Percentiles rank a stretch among this genome's conserved stretches.
Conservation (phyloP, 2,329 filamentous ascomycete species). For the Monilinia fructigena region DNA sequence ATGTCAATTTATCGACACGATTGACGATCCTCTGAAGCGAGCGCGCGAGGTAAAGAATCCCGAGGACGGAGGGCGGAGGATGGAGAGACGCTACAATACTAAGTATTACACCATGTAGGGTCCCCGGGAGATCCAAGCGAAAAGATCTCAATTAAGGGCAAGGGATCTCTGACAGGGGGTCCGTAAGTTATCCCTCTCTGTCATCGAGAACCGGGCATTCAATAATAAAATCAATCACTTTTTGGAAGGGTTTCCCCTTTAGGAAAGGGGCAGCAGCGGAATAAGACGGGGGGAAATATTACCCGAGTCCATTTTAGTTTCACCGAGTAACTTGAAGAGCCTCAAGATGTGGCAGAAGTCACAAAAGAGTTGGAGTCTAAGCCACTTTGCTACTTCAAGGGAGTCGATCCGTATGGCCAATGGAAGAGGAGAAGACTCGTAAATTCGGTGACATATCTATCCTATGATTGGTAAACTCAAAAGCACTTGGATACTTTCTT, state of each 20-base stretch:
- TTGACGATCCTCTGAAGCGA: not conserved
- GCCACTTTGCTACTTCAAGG: not conserved
- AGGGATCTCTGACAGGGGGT: not conserved
- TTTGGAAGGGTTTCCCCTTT: too few relatives aligned
- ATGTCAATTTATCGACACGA: not conserved
- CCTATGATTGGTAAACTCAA: not conserved
- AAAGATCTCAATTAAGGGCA: not conserved
- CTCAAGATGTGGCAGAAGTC: not conserved
- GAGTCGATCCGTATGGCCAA: conserved; percentile 5
- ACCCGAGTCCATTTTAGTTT: conserved; percentile 2
- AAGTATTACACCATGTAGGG: too few relatives aligned
- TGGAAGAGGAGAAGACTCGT: not conserved
- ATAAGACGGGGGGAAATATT: conserved; percentile 5
- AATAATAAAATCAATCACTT: too few relatives aligned
- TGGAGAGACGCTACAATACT: too few relatives aligned
- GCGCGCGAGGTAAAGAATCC: conserved; percentile 4
- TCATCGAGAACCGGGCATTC: too few relatives aligned
- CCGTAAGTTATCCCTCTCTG: too few relatives aligned
- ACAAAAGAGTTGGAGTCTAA: not conserved
- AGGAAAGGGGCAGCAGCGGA: too few relatives aligned
- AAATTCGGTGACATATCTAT: not conserved
- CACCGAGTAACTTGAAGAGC: conserved; percentile 18
- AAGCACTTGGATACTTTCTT: not conserved
- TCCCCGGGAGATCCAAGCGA: not conserved
- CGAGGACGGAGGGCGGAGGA: too few relatives aligned